Percentiles rank a stretch among this genome's conserved stretches.
These are phyloP conservation scores for Cercospora nicotianae DNA, from an alignment of 2,329 filamentous ascomycete genomes.

Conservation along the genomic window DNA sequence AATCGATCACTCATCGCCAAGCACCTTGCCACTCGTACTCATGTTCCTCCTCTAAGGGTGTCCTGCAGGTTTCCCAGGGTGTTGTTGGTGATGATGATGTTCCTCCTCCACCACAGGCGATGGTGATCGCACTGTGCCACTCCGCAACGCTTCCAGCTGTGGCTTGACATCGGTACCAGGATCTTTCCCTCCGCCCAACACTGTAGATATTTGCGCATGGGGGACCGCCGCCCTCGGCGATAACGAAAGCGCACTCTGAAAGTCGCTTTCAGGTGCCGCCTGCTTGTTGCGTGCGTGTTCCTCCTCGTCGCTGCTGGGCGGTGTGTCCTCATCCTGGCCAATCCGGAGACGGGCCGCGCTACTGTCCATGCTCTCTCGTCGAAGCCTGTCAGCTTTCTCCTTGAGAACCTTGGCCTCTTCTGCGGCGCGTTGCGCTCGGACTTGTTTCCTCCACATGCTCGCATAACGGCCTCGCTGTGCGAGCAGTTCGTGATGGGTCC, in stretches of 20 bases:
- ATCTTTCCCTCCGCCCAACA: constrained; percentile 23
- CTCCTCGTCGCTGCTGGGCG: constrained; percentile 41
- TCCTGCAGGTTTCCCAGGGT: background rate
- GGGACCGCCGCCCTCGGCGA: constrained; percentile 31
- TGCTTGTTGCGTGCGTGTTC: constrained; percentile 29
- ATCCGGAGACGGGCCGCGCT: constrained; percentile 35
- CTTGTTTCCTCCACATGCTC: constrained; percentile 56
- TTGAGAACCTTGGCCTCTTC: constrained; percentile 52
- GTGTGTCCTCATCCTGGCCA: constrained; percentile 25
- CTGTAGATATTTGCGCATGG: constrained; percentile 30
- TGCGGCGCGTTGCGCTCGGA: constrained; percentile 51
- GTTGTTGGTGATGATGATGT: background rate
- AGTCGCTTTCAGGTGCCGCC: constrained; percentile 23
- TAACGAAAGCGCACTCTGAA: constrained; percentile 31
- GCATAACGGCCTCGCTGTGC: constrained; percentile 49
- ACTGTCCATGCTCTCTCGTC: constrained; percentile 51
- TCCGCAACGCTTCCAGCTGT: constrained; percentile 32
- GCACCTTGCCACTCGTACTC: background rate
- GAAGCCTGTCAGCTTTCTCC: constrained; percentile 51
- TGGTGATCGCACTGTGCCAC: constrained; percentile 34
- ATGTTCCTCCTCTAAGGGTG: background rate
- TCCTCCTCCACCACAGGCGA: constrained; percentile 35
- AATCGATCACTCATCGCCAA: background rate
- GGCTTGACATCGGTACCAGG: constrained; percentile 30
- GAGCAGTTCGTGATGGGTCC: constrained; percentile 54